Base-by-base conservation (phyloP, 1,284 basidiomycete genomes). In the Cryptococcus sp. region DNA sequence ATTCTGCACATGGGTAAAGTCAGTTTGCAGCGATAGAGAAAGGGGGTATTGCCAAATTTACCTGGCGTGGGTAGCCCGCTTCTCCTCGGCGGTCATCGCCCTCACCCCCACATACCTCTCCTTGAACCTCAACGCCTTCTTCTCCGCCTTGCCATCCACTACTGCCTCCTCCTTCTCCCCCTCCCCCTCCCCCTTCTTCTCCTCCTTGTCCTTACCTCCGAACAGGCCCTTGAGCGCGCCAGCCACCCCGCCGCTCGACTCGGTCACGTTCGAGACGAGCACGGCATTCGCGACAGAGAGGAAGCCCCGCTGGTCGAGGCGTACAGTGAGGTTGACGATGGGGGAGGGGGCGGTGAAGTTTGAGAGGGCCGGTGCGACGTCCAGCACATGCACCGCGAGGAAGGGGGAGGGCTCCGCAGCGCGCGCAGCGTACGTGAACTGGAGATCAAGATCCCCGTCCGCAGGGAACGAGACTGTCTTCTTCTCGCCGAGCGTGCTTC, bases 161-260 rank as follows among this genome's bases (percentile, higher is more conserved):
- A 16, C 36, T 7, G 40, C 40, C 35, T 50, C 47, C 37, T 64
- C 63, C 11, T 50, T 40, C 7, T 57, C 57, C 35, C 59, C 79
- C 65, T 77, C 79, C 52, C 58, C 62, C 2, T 46, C 59, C 75
- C 55, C 75, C 79, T n/a, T 73, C 71, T 16, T 71, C 24, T 69
- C 65, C 50, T 71, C 67, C 21, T 72, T 70, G 51, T 75, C 72
- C 55, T 81, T 79, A 59, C 82, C 85, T 43, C 87, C 87, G 69
- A 95, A 93, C 59, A 96, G 78, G 38, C 85, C 86, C 78, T 93
- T 94, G 60, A 96, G 77, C 80, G 66, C 73, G 84, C 88, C 88
- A 55, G 86, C 81, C 24, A 91, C 77, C 18, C 86, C 86, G 13
- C 88, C 86, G 55, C 87, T 85, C 68, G 87, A 82, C 64, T 90